phyloP scores from a whole-genome alignment of 305 asterid species.

The Solanum chacoense region DNA sequence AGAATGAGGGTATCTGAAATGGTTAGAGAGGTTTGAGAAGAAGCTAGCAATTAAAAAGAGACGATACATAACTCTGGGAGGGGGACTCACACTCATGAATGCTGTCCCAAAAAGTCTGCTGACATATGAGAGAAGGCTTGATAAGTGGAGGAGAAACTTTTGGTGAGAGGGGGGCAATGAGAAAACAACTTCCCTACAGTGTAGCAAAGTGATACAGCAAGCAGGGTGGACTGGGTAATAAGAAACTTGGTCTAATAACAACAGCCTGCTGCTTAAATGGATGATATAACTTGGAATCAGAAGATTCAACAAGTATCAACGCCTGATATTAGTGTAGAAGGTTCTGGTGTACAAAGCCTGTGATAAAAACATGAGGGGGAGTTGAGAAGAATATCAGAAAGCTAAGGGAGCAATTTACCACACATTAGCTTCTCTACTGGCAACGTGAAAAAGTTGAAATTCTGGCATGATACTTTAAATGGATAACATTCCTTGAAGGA shows the following conservation, averaged over 20 bases:
- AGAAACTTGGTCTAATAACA: not conserved
- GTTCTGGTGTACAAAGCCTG: not conserved
- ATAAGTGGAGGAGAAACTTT: not conserved
- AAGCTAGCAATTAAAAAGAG: not conserved
- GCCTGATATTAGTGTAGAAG: not conserved
- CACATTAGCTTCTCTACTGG: not conserved
- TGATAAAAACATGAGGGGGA: not conserved
- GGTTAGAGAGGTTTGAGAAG: not conserved
- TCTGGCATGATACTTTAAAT: not conserved
- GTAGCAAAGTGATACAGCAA: not conserved
- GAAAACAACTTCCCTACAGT: not conserved
- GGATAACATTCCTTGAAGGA: not conserved
- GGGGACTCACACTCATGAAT: not conserved
- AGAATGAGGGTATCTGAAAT: not conserved
- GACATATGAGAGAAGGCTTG: not conserved
- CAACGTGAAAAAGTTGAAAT: not conserved
- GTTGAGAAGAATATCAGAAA: not conserved
- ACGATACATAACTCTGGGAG: not conserved
- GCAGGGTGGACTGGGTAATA: not conserved
- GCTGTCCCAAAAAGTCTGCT: not conserved
- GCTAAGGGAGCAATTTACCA: not conserved
- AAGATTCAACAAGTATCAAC: not conserved
- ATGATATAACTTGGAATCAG: not conserved
- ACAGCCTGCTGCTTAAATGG: not conserved
- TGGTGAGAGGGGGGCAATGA: not conserved